Conservation (phyloP, 768 basidiomycete species). For the Pulveroboletus sp. region DNA sequence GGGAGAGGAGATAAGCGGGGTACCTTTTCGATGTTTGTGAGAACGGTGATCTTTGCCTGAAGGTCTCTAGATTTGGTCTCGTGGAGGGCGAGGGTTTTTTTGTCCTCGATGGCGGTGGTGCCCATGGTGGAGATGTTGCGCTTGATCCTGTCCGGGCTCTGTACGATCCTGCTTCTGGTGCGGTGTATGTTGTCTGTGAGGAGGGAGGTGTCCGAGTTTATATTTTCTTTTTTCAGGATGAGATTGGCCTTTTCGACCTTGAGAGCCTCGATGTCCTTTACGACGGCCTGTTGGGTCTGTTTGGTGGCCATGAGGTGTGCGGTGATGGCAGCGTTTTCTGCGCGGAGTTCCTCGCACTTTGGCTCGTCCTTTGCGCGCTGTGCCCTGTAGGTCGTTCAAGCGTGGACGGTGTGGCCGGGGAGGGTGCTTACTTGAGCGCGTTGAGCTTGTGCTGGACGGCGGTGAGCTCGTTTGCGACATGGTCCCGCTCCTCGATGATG, state of each 20-base stretch:
- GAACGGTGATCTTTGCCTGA: constrained; percentile 64
- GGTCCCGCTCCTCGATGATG: constrained; percentile 59
- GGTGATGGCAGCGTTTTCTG: constrained; percentile 58
- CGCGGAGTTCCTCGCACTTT: constrained; percentile 52
- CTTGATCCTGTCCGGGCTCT: constrained; percentile 87
- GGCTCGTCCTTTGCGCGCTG: constrained; percentile 70
- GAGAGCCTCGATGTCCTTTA: constrained; percentile 64
- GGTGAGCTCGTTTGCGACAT: constrained; percentile 44
- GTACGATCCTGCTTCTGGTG: constrained; percentile 74
- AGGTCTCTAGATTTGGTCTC: constrained; percentile 78
- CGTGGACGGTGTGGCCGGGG: neutral
- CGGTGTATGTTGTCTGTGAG: constrained; percentile 59
- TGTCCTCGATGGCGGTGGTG: constrained; percentile 62
- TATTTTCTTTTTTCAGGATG: constrained; percentile 63
- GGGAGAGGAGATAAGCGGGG: neutral
- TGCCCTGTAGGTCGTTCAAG: constrained; percentile 36
- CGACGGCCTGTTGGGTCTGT: constrained; percentile 52
- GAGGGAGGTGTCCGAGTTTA: constrained; percentile 56
- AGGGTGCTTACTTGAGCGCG: constrained; percentile 48
- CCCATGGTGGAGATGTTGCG: constrained; percentile 79
- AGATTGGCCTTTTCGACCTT: constrained; percentile 67
- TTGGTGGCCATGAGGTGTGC: constrained; percentile 68
- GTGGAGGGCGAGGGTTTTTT: constrained; percentile 55
- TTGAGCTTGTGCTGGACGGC: constrained; percentile 51
- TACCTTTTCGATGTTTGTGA: constrained; percentile 76